phyloP scores from a whole-genome alignment of 352 stramenopile genomes.

The Pythium volutum region DNA sequence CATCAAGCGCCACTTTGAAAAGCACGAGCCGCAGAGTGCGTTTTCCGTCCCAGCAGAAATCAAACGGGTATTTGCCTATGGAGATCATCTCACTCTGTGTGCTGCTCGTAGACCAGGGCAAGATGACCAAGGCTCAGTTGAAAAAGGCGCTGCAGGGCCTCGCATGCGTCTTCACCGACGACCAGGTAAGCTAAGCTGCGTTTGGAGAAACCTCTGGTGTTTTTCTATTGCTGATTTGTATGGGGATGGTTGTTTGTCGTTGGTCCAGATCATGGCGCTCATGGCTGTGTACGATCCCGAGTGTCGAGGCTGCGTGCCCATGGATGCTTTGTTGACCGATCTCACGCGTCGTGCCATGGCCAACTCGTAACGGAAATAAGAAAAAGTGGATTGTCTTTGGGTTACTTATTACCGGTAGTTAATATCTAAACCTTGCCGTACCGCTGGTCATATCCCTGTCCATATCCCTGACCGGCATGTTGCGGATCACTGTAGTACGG shows the following conservation, averaged over 20 bases:
- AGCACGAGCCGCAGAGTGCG: conserved; percentile 45
- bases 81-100: no score
- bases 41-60: no score
- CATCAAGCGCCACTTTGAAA: conserved; percentile 58
- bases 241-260: neutral
- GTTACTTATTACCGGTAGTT: neutral
- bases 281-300: conserved; percentile 20
- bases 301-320: conserved; percentile 7
- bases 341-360: conserved; percentile 4
- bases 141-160: conserved; percentile 53
- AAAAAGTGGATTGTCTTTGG: neutral
- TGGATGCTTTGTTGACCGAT: conserved; percentile 16
- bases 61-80: no score
- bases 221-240: neutral
- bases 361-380: neutral
- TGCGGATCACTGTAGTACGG: conserved; percentile 9
- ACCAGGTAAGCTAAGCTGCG: conserved; percentile 33
- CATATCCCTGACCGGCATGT: no score
- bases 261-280: conserved; percentile 20
- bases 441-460: conserved; percentile 1
- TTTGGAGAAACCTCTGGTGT: no score
- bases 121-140: conserved; percentile 47
- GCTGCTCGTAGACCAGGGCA: conserved; percentile 28
- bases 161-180: conserved; percentile 52
- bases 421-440: conserved; percentile 18